Evolutionary conservation across 2,329 filamentous ascomycete species (phyloP), one percentile per base, ranked within the genome.

Genomic region (Talaromyces sp.): DNA sequence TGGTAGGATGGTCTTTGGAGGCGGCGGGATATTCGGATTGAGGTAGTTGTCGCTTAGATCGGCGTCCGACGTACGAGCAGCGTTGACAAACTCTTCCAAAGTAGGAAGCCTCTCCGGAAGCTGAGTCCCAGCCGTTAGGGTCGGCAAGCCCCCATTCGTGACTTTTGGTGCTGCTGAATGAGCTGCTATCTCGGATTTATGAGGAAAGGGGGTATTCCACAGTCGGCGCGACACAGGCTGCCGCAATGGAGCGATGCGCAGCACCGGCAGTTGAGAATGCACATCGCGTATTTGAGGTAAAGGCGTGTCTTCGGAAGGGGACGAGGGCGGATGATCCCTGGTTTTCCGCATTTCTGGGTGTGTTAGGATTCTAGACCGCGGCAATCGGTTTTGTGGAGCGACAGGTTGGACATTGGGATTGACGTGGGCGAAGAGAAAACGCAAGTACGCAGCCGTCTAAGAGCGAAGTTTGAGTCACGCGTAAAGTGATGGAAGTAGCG

Each of bases 171-270:
- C 31, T 36, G 53, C 40, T 43, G 61, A 15, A 43, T 34, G 40
- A 31, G 36, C 75, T 66, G 36, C 17, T 38, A 72, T 72, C 54
- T 72, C 74, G 17, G 74, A 13, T 15, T 58, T 64, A 17, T 79
- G 74, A 25, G 74, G 72, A 25, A 73, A 76, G 76, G n/a, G 80
- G 79, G 75, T 72, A 62, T 76, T 79, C 66, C 79, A 73, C 43
- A 73, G 74, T 43, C 77, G 77, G 15, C 78, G 77, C 25, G 79
- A 79, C 22, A 78, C 76, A 13, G 80, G 80, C 68, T 82, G 78
- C 36, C 80, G 81, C 25, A 83, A 75, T 61, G 81, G 81, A 67
- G 81, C 77, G 59, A 83, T 83, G 65, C 77, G 79, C 60, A 83
- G 72, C 67, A 77, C 72, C 38, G 74, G 77, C 11, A 78, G 74